phyloP scores from a whole-genome alignment of 2,329 filamentous ascomycete species.

The Pseudopithomyces maydicus region DNA sequence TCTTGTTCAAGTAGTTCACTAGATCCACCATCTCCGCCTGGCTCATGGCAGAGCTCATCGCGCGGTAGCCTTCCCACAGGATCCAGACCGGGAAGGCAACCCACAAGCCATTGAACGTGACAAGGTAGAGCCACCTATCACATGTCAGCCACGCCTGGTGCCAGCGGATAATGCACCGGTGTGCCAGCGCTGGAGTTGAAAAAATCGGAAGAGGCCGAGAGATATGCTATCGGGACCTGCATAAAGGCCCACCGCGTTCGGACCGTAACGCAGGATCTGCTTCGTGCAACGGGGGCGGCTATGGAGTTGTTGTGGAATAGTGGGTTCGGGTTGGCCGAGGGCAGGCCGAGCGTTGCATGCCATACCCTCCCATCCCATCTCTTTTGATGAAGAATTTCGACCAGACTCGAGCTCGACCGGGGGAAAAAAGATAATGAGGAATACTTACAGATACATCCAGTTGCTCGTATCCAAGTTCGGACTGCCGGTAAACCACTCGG shows the following conservation, averaged over 20 bases:
- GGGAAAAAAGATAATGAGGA: conserved; percentile 5
- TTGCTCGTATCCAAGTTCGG: conserved; percentile 63
- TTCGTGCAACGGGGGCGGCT: neutral
- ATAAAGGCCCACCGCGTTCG: neutral
- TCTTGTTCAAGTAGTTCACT: conserved; percentile 45
- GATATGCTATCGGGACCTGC: conserved; percentile 8
- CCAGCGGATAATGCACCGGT: neutral
- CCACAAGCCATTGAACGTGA: conserved; percentile 69
- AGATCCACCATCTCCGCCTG: conserved; percentile 45
- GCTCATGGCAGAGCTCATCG: conserved; percentile 47
- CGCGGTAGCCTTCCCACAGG: conserved; percentile 56
- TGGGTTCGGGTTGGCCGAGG: neutral
- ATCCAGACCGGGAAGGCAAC: conserved; percentile 65
- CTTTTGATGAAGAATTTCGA: too few species aligned
- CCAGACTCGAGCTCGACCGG: neutral
- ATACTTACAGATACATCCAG: conserved; percentile 61
- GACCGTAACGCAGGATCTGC: conserved; percentile 5
- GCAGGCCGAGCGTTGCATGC: neutral
- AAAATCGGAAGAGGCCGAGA: neutral
- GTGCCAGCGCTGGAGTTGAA: neutral
- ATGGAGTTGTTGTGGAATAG: neutral
- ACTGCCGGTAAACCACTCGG: conserved; percentile 66
- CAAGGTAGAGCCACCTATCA: conserved; percentile 62
- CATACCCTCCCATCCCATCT: neutral
- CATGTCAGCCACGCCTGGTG: neutral